Evolutionary conservation across 2,329 filamentous ascomycete genomes (phyloP), one percentile per base, ranked within the genome.

Genomic region (Ophiostoma quercus): DNA sequence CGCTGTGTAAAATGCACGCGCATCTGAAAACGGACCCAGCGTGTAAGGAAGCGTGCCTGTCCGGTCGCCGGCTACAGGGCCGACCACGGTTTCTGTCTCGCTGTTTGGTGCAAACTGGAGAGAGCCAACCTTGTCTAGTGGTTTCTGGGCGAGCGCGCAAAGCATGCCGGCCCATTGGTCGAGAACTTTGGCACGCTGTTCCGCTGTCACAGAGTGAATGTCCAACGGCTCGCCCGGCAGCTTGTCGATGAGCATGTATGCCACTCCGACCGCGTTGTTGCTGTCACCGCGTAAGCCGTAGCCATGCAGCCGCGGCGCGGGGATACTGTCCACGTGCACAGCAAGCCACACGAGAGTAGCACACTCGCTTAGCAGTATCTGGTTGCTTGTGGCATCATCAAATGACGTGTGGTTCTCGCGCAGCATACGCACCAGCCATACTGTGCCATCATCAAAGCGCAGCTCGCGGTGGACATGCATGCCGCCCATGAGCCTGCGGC

Each of bases 351-450:
- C 12, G 7, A 69, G 43, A 0, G 69, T 68, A 6, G 63, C 67
- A 12, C 71, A 70, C 25, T 72, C 63, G 65, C 70, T 69, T 29
- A 67, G 63, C 32, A 72, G 41, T 8, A 70, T 72, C 16, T 69
- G 63, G 65, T 70, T 69, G 57, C 67, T 72, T 2, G 51, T 16
- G 8, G 16, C 62, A 7, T 66, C 63, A 22, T 67, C 39, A 66
- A 69, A 69, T 32, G 68, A 71, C 39, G 71, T 71, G 69, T 67
- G 62, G 63, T 68, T 70, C 54, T 70, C 41, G 7, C 69, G 67
- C 22, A 69, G 54, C n/a, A 70, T 39, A 8, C 71, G 71, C 4
- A n/a, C 63, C 6, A 72, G 71, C 71, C 71, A 70, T 1, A 60
- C 57, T 1, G 51, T 66, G 5, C 71, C 71, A 41, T 72, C 71